Base-by-base conservation (phyloP, 148 eudicot genomes). In the Diospyros lotus region DNA sequence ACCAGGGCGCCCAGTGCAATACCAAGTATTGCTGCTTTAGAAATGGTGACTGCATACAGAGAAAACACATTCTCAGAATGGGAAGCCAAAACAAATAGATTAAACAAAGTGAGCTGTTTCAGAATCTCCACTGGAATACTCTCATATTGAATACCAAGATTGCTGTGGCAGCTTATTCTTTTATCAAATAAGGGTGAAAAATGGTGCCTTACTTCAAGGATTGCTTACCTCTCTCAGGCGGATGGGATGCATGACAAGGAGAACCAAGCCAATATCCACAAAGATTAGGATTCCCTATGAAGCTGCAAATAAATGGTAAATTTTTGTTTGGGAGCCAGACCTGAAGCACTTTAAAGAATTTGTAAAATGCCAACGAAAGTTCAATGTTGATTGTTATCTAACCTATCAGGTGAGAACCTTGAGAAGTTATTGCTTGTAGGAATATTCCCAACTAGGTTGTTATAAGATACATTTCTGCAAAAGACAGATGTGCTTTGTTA, bases 1-100 rank as follows among this genome's bases (percentile, higher is more conserved):
- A 91, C 92, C 74, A 96, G 84, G 15, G 91, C 97, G n/a, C 99
- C 97, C 75, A 93, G 66, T 52, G 98, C 94, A 64, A 96, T 93
- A 55, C 99, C 99, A 52, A 93, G 80, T 53, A 96, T 96, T 70
- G 93, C 97, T 17, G 97, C 91, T 85, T 91, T 96, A 5, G 98
- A 85, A 72, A 96, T 84, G 6, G 87, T 71, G 54, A 78, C 98
- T 93, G 88, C 81, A 80, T 64, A 42, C 7, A 82, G 15, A 56
- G 68, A 9, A 38, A 75, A 63, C 18, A 54, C 58, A 59, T 40
- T 42, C 18, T 78, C 43, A 65, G 66, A 72, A 44, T 55, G 28
- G 43, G 51, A 52, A 41, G 56, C 42, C 28, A 2, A 65, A 59
- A 53, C 42, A 13, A 69, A 42, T 18, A 70, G 41, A 11, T 5